Evolutionary conservation across 2,329 filamentous ascomycete genomes (phyloP), one percentile per base, ranked within the genome.

Genomic region (Penicillium sp.): DNA sequence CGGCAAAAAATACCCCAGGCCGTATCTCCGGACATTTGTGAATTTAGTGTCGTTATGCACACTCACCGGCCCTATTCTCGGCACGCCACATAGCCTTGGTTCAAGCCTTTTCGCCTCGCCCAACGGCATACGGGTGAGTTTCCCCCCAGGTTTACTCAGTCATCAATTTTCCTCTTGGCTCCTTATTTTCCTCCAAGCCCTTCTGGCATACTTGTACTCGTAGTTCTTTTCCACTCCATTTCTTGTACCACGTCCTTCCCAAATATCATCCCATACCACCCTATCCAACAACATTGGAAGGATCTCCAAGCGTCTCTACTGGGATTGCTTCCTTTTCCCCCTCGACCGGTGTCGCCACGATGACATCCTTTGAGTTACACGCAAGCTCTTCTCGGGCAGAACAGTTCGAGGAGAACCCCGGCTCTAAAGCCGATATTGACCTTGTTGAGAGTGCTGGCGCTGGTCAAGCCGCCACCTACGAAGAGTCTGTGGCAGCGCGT

Each of bases 311-410:
- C 26, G 6, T 50, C 22, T 29, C 33, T 26, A 8, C 37, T 44
- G 27, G 24, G 33, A 46, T 27, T 53, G 16, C 10, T 29, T 22
- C 19, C 5, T 41, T 22, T 44, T 22, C 26, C 31, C 27, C 21
- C 11, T 26, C 33, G 41, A 57, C 11, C 39, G 9, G 27, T 45
- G 24, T 48, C 21, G n/a, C 21, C 37, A 63, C 31, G 5, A 71
- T 71, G 70, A 48, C 58, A 8, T 67, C 65, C 5, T 50, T 68
- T 31, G 69, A 72, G 52, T 63, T 72, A 63, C 67, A 70, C 46
- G 52, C 58, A 33, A 47, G 51, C n/a, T 57, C 64, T 16, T 66
- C 67, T 53, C 59, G 56, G 24, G 37, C 55, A 29, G 60, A 58
- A n/a, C 58, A 63, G 21, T 37, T 24, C 19, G 59, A 59, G 24